A percentile compares a stretch with the other conserved stretches of the same genome.
Conservation (phyloP, 441 rosid genomes). For the Lepidium campestre region DNA sequence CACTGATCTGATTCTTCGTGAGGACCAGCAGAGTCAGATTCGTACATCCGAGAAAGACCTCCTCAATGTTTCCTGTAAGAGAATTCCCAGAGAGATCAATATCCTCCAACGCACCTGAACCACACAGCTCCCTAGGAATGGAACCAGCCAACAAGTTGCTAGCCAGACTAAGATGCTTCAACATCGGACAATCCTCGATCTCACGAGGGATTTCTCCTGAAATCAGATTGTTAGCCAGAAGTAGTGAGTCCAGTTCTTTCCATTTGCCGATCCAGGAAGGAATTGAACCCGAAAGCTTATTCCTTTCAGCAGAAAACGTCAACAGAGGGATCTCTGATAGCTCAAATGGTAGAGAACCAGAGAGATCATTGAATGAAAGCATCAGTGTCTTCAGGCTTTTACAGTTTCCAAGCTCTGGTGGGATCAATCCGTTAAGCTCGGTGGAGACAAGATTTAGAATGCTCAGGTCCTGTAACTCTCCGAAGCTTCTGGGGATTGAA, state of each 20-base stretch:
- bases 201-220: conserved; percentile 53
- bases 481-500: conserved; percentile 57
- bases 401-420: conserved; percentile 70
- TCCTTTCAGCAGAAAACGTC: conserved; percentile 71
- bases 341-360: conserved; percentile 64
- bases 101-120: conserved; percentile 49
- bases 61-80: conserved; percentile 54
- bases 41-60: conserved; percentile 49
- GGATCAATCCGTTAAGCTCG: conserved; percentile 64
- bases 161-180: conserved; percentile 53
- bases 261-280: conserved; percentile 80
- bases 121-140: conserved; percentile 66
- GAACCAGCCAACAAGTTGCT: conserved; percentile 56
- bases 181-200: conserved; percentile 54
- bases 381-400: conserved; percentile 50
- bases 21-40: conserved; percentile 63
- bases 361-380: conserved; percentile 68
- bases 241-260: conserved; percentile 55
- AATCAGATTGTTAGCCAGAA: conserved; percentile 55
- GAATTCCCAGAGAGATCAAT: conserved; percentile 57
- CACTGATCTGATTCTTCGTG: conserved; percentile 49
- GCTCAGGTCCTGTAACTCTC: conserved; percentile 47
- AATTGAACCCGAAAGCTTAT: conserved; percentile 64
- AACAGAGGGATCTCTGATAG: conserved; percentile 55
- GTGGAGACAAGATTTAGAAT: conserved; percentile 54